Base-by-base conservation (phyloP, 371 early-diverging fungal genomes). In the Syncephalastrum racemosum region DNA sequence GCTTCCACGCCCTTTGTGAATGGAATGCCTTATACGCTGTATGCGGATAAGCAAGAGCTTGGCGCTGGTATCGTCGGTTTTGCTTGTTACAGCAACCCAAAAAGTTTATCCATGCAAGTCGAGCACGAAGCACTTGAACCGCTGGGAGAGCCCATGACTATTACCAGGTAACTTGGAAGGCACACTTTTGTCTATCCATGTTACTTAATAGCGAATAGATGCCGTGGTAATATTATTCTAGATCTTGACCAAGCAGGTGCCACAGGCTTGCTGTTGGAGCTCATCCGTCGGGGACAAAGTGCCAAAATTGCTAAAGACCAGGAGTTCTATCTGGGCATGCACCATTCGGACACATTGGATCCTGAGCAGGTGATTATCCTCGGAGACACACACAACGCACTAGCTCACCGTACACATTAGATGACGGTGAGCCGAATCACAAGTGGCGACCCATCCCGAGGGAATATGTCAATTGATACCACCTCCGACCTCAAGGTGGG, bases 401-500 rank as follows among this genome's bases (percentile, higher is more conserved):
- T 48, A 18, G 22, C 20, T 31, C 24, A 22, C 20, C 40, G 41
- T 10, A 19, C 43, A 22, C 18, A 41, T 13, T 63, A 69, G 48
- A 66, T 79, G 53, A 73, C 74, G 3, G 83, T 91, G 6, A 81
- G 79, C 54, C 72, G 79, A 36, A 77, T 91, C 46, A 84, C 83
- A 27, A 86, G 90, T 49, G 91, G 91, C 1, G 90, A 91, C 69
- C 88, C 88, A n/a, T 70, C 82, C 6, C 82, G 82, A 50, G 91
- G 90, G 1, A 87, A 85, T 27, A 80, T 91, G 78, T 84, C 91
- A 0, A 66, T 91, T 4, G 89, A 91, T 56, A 86, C 87, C 3
- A 79, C 80, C 0, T 70, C 64, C 20, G 88, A 89, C 61, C 68
- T 90, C 19, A 60, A 76, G 56, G 73, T 71, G 1, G 88, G 89